A percentile compares a stretch with the other conserved stretches of the same genome.
Conservation (phyloP, 352 stramenopile genomes). For the Globisporangium orthogonon region DNA sequence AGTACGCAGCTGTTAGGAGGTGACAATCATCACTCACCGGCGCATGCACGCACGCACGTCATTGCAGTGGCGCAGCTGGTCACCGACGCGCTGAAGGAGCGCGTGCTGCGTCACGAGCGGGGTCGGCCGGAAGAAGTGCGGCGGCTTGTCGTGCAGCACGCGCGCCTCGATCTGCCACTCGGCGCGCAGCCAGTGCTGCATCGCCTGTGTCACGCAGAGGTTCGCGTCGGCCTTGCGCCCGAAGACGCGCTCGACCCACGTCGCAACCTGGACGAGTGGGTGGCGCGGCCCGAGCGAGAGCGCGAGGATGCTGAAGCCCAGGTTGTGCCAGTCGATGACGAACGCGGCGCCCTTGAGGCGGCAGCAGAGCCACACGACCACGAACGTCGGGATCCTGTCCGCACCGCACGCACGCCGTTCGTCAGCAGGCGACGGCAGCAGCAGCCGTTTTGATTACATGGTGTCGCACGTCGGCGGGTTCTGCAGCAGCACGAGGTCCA, state of each 20-base stretch:
- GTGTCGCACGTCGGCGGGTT: constrained; percentile 91
- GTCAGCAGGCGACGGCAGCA: neutral
- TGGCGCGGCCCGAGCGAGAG: constrained; percentile 56
- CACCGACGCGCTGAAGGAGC: constrained; percentile 81
- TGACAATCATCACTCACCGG: no score
- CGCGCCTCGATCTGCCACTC: constrained; percentile 88
- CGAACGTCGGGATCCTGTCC: constrained; percentile 91
- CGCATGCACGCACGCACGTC: constrained; percentile 30
- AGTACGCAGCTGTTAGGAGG: neutral
- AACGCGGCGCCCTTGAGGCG: constrained; percentile 84
- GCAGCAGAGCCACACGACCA: constrained; percentile 82
- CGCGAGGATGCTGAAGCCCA: constrained; percentile 97
- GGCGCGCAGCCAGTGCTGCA: constrained; percentile 91
- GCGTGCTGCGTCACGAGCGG: constrained; percentile 83
- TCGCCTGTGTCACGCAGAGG: constrained; percentile 95
- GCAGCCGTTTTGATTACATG: neutral
- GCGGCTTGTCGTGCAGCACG: constrained; percentile 94
- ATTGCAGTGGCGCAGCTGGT: constrained; percentile 64
- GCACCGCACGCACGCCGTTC: neutral
- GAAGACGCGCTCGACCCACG: constrained; percentile 84
- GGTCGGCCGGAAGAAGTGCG: constrained; percentile 90
- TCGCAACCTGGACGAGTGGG: constrained; percentile 76
- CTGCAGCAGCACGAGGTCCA: constrained; percentile 96
- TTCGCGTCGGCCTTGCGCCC: constrained; percentile 91
- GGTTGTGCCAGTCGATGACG: constrained; percentile 99